Evolutionary conservation across 306 rosid species (phyloP).

Genomic region (Comarum palustre): DNA sequence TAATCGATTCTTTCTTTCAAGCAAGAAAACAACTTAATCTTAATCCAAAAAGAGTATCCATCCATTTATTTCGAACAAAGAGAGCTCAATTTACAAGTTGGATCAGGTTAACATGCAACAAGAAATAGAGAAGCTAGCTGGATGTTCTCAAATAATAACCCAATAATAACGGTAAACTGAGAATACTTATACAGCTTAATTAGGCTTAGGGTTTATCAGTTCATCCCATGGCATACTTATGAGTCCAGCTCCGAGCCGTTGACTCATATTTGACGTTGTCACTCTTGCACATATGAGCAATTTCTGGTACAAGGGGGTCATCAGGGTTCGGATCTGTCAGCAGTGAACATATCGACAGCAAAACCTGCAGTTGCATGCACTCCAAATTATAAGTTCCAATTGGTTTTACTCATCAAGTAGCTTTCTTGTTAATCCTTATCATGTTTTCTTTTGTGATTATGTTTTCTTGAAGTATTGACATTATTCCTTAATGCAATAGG

Average conservation of each 20-base stretch:
- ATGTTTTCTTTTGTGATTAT: neutral
- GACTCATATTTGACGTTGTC: conserved; percentile 75
- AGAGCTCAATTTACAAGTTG: conserved; percentile 4
- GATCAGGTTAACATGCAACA: neutral
- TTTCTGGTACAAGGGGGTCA: conserved; percentile 90
- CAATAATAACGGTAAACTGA: neutral
- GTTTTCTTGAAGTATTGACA: neutral
- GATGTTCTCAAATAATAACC: neutral
- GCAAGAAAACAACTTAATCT: neutral
- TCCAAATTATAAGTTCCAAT: neutral
- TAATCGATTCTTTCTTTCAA: neutral
- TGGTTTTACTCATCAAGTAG: neutral
- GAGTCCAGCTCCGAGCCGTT: conserved; percentile 90
- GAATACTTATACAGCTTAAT: neutral
- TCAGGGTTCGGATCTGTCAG: conserved; percentile 91
- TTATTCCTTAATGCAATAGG: neutral
- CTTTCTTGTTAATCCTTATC: neutral
- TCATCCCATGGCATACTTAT: conserved; percentile 76
- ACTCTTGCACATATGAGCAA: conserved; percentile 83
- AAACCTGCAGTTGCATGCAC: conserved; percentile 48
- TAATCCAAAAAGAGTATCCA: neutral
- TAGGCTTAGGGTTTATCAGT: conserved; percentile 8
- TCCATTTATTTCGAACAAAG: neutral
- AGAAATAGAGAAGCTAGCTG: neutral
- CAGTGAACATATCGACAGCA: conserved; percentile 79